Base-by-base conservation (phyloP, 148 eudicot species). In the Tetragonia tetragonoides region DNA sequence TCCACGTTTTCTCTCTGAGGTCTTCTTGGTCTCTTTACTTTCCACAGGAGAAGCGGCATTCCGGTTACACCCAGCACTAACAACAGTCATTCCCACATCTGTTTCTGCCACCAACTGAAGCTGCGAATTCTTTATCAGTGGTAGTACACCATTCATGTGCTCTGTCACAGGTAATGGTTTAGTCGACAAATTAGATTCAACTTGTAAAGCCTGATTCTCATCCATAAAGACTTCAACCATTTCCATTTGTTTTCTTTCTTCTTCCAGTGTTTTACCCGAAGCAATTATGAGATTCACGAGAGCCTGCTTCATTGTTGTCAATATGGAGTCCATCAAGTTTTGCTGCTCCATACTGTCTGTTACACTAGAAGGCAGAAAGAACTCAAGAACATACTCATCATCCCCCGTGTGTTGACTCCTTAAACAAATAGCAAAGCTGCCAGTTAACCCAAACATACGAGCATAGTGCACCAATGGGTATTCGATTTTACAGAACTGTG, bases 391-490 rank as follows among this genome's bases (percentile, higher is more conserved):
- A 83, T 91, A 95, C 72, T 93, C 95, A 82, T 93, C 99, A 76
- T 89, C 81, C 24, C 93, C 94, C 5, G 95, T 90, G 83, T 89
- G 87, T 67, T 70, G 84, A 84, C 99, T 95, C 80, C 83, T 88
- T 76, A 95, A 81, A 83, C 97, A 95, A 57, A 95, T 87, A 10
- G 99, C 97, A 46, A 93, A 93, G 72, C 90, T 86, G 62, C 98
- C 84, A 38, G 79, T 77, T 78, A 95, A 80, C 72, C 87, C 88
- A 84, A 93, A 93, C 99, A 95, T 84, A 46, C 92, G 94, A 56
- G 99, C 99, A 76, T 93, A 95, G 82, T 93, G 99, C 34, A 91
- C 99, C 76, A 95, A 81, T 3, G 99, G 99, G 85, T 91, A 95
- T 76, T 95, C 93, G 7, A 79, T 84, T 86, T 95, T 93, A 81